Percentiles rank a stretch among this genome's conserved stretches.
phyloP scores from a whole-genome alignment of 371 early-diverging fungal species.

The Phascolomyces articulosus region DNA sequence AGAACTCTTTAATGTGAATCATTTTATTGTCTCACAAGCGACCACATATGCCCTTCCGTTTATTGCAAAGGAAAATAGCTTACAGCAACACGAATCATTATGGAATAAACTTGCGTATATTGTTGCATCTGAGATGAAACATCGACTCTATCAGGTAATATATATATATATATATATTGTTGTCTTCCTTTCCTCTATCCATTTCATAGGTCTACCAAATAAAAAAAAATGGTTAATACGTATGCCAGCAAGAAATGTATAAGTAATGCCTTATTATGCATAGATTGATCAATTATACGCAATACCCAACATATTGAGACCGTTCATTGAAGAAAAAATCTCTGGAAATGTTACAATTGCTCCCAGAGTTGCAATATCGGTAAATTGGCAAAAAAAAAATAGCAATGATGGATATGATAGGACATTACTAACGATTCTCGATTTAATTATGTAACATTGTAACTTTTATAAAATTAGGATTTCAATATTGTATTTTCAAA shows the following conservation, averaged over 20 bases:
- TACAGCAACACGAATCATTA: conserved; percentile 43
- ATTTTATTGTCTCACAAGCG: conserved; percentile 78
- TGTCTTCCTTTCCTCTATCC: no score
- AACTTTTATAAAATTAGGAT: conserved; percentile 42
- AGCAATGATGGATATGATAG: no score
- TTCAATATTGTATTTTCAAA: conserved; percentile 76
- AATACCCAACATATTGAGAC: conserved; percentile 58
- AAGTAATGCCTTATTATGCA: no score
- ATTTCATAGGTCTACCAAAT: no score
- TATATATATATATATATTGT: no score
- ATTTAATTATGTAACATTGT: neutral
- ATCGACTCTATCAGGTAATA: conserved; percentile 63
- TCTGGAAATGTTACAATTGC: conserved; percentile 73
- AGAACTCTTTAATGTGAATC: conserved; percentile 78
- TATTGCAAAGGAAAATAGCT: conserved; percentile 54
- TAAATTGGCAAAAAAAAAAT: conserved; percentile 20
- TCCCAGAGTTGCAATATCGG: conserved; percentile 50
- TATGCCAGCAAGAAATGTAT: no score
- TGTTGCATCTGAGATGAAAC: conserved; percentile 62
- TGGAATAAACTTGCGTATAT: conserved; percentile 48
- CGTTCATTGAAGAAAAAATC: conserved; percentile 64
- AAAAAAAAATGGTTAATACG: no score
- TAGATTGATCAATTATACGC: conserved; percentile 63
- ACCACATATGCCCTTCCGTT: conserved; percentile 70
- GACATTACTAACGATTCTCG: no score